Percentiles rank a stretch among this genome's conserved stretches.
Conservation (phyloP, 1,139 yeast genomes). For the Scheffersomyces segobiensis region DNA sequence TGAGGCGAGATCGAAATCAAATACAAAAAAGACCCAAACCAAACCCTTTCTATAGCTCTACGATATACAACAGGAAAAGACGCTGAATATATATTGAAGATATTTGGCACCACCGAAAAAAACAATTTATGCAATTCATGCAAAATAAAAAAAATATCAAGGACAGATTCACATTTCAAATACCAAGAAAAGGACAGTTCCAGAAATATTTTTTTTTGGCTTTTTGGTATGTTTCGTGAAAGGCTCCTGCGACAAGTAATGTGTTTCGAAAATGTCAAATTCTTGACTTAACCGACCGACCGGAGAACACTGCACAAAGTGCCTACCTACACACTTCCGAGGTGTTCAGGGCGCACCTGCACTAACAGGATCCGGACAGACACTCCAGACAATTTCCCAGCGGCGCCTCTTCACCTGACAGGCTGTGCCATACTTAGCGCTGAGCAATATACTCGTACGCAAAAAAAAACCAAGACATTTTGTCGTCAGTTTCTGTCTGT, state of each 20-base stretch:
- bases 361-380: background rate
- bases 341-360: background rate
- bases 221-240: background rate
- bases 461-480: background rate
- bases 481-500: background rate
- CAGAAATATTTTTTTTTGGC: background rate
- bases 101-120: background rate
- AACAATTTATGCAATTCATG: background rate
- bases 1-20: background rate
- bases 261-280: conserved; percentile 1
- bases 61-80: background rate
- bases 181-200: background rate
- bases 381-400: background rate
- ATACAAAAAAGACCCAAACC: background rate
- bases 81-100: background rate
- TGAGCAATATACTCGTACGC: background rate
- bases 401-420: background rate
- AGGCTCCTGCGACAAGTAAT: background rate
- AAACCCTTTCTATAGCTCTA: background rate
- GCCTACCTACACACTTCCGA: background rate
- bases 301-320: background rate
- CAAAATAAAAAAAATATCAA: background rate
- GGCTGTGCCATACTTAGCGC: background rate
- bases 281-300: conserved; percentile 1
- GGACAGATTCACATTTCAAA: background rate